Evolutionary conservation across 1,284 basidiomycete species (phyloP), one percentile per base, ranked within the genome.

Genomic region (Trichosporon asahii): DNA sequence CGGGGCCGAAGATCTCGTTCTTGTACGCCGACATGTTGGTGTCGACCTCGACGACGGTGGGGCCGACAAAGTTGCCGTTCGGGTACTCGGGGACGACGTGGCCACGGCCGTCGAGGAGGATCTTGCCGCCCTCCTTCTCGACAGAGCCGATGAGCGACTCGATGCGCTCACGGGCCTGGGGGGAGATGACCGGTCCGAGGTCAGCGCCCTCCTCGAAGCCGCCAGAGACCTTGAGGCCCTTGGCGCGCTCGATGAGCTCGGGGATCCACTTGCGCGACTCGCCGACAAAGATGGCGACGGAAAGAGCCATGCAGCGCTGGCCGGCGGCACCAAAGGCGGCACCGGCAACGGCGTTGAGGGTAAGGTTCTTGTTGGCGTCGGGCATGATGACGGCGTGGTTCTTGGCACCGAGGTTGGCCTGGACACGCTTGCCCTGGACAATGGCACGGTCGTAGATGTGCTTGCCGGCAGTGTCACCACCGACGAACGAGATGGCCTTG

Each of bases 281-380:
- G 33, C 95, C 96, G 57, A 99, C 93, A 67, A 96, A 88, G 46
- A 98, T 86, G 23, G 79, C 80, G 64, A 95, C 94, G 14, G 94
- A 95, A 57, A 95, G 86, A 8, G 94, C 94, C 94, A 96, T 96
- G 85, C 95, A 98, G 68, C 96, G 89, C 82, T 99, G 96, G 25
- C 96, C 96, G 46, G 96, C 96, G 74, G 96, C 96, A 71, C 96
- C 96, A 77, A 98, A 98, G 1, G 95, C 95, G 49, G 96, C 95
- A 61, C 96, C 96, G 61, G 95, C 86, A 70, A 98, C 90, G 6
- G 94, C 93, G 85, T 98, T 98, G 70, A 99, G 85, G 15, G 95
- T 90, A 65, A 93, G 87, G 80, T 98, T 96, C 84, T 91, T 93
- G 86, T 98, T 98, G 33, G 95, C 95, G 83, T 98, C 96, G 31